Percentiles rank a stretch among this genome's conserved stretches.
phyloP scores from a whole-genome alignment of 345 rosid species.

The Geranium rotundifolium region DNA sequence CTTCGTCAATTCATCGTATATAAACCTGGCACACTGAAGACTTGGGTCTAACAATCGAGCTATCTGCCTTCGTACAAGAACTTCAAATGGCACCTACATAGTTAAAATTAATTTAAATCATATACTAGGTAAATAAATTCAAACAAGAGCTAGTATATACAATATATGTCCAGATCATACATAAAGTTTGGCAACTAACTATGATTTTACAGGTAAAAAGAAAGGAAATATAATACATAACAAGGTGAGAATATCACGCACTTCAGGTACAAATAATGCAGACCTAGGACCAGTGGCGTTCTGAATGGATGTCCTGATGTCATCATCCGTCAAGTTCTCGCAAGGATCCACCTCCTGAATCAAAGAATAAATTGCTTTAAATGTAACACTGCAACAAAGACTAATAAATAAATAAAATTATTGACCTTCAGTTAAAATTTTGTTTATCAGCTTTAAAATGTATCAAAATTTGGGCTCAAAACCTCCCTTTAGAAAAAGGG shows the following conservation, averaged over 20 bases:
- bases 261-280: conserved; percentile 85
- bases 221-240: not conserved
- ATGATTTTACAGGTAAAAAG: too few species aligned
- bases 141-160: not conserved
- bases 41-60: conserved; percentile 89
- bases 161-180: not conserved
- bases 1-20: conserved; percentile 84
- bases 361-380: conserved; percentile 3
- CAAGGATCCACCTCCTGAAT: conserved; percentile 94
- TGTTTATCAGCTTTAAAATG: too few species aligned
- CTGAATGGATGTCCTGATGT: conserved; percentile 89
- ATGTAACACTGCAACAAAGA: not conserved
- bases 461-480: too few species aligned
- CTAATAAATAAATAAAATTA: not conserved
- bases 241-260: conserved; percentile 19
- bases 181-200: not conserved
- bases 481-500: too few species aligned
- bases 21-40: conserved; percentile 94
- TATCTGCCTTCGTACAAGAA: conserved; percentile 86
- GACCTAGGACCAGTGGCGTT: conserved; percentile 93
- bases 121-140: not conserved
- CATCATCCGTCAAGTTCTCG: conserved; percentile 83
- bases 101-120: conserved; percentile 3
- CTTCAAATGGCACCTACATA: conserved; percentile 82
- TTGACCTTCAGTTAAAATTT: too few species aligned